Conservation (phyloP, 805 yeast genomes). For the Jamesozyma jinghongensis region DNA sequence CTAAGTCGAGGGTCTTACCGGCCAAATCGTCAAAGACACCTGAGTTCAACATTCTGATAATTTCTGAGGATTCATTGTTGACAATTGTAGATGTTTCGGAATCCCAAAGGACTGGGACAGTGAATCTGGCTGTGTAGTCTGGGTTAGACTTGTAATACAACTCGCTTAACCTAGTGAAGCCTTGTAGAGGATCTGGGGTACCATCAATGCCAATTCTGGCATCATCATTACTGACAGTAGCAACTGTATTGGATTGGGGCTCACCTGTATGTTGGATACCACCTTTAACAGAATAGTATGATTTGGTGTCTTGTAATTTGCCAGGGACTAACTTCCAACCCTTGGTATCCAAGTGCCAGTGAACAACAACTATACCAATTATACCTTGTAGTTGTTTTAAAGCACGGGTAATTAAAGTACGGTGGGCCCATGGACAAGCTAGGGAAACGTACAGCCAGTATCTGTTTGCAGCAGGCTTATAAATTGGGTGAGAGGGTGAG, state of each 20-base stretch:
- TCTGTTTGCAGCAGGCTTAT: conserved; percentile 66
- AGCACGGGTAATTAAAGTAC: conserved; percentile 63
- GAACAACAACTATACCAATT: conserved; percentile 69
- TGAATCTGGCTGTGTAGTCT: conserved; percentile 70
- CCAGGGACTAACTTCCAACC: conserved; percentile 69
- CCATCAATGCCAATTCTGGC: conserved; percentile 26
- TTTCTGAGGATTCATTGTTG: conserved; percentile 84
- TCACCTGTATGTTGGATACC: conserved; percentile 10
- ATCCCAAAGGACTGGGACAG: conserved; percentile 94
- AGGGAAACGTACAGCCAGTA: conserved; percentile 80
- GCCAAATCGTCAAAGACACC: conserved; percentile 51
- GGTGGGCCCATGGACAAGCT: conserved; percentile 96
- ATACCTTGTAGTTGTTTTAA: conserved; percentile 62
- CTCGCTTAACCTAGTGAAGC: conserved; percentile 52
- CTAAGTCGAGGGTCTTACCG: conserved; percentile 39
- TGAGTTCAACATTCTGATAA: conserved; percentile 72
- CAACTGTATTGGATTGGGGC: conserved; percentile 10
- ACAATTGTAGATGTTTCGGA: conserved; percentile 74
- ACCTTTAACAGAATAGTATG: conserved; percentile 11
- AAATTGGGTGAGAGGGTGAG: conserved; percentile 42
- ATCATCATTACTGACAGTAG: conserved; percentile 14
- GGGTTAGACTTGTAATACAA: conserved; percentile 69
- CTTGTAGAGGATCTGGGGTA: conserved; percentile 53
- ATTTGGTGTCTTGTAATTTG: not conserved
- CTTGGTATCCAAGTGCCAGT: conserved; percentile 77